phyloP scores from a whole-genome alignment of 75 land plant genomes.

The Gnetum montanum region DNA sequence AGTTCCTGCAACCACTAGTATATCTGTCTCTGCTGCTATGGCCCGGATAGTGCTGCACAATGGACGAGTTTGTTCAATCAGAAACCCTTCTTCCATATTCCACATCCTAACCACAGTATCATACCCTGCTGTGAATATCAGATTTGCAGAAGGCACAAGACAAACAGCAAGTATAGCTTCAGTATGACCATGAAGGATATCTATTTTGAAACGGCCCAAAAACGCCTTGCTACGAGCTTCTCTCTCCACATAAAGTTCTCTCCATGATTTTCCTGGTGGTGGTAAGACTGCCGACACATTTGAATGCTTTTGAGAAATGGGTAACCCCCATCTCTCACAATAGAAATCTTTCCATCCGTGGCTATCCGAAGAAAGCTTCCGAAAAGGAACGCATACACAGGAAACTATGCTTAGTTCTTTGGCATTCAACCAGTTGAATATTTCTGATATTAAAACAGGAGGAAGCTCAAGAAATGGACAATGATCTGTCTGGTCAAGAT shows the following conservation, averaged over 20 bases:
- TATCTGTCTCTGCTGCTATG: constrained; percentile 60
- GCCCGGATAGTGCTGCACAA: constrained; percentile 81
- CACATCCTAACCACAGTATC: constrained; percentile 76
- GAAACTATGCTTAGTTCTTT: constrained; percentile 78
- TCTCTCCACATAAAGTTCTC: constrained; percentile 79
- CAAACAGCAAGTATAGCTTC: constrained; percentile 77
- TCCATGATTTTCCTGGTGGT: constrained; percentile 57
- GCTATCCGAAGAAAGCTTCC: constrained; percentile 67
- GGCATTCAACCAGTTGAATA: constrained; percentile 63
- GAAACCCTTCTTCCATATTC: constrained; percentile 83
- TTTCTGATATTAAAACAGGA: constrained; percentile 58
- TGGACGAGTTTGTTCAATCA: constrained; percentile 46
- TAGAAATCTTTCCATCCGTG: constrained; percentile 89
- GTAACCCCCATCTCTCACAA: constrained; percentile 89
- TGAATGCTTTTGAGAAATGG: constrained; percentile 15
- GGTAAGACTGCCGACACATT: constrained; percentile 7
- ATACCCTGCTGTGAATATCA: constrained; percentile 80
- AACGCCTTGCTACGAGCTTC: constrained; percentile 73
- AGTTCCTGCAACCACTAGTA: constrained; percentile 79
- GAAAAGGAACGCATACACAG: constrained; percentile 64
- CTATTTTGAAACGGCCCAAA: constrained; percentile 61
- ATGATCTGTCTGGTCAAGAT: background rate
- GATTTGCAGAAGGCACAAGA: constrained; percentile 58
- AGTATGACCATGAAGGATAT: constrained; percentile 69
- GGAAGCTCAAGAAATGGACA: constrained; percentile 72